Evolutionary conservation across 768 basidiomycete genomes (phyloP).

Genomic region (Panellus pusillus): DNA sequence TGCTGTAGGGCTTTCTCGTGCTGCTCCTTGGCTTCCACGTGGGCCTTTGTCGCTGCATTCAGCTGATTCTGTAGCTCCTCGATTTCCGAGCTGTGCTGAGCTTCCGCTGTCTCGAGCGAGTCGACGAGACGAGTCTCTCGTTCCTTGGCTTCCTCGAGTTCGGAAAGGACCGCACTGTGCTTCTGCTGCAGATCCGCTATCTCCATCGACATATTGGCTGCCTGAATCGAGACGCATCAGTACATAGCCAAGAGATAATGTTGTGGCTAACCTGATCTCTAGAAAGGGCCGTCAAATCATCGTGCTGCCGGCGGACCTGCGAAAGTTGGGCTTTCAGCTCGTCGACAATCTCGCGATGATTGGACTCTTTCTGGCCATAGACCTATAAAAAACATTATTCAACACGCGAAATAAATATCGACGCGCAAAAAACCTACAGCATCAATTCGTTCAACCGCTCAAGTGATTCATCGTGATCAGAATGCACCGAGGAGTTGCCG

Average conservation of each 20-base stretch:
- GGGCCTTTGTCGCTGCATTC: conserved; percentile 41
- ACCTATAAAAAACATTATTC: conserved; percentile 45
- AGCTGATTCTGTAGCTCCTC: conserved; percentile 53
- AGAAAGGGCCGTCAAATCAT: conserved; percentile 77
- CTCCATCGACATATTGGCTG: conserved; percentile 85
- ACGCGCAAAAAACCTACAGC: conserved; percentile 56
- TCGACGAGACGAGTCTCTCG: conserved; percentile 57
- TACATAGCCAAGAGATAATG: neutral
- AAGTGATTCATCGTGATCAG: conserved; percentile 69
- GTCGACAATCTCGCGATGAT: conserved; percentile 81
- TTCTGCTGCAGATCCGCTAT: conserved; percentile 71
- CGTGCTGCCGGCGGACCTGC: conserved; percentile 74
- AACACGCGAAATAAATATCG: conserved; percentile 4
- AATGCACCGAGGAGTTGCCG: conserved; percentile 34
- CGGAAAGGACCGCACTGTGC: conserved; percentile 51
- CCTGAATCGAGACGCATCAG: conserved; percentile 38
- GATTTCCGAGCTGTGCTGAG: conserved; percentile 47
- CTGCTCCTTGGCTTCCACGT: conserved; percentile 51
- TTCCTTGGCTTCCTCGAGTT: conserved; percentile 54
- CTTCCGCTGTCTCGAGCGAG: conserved; percentile 51
- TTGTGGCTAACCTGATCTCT: conserved; percentile 70
- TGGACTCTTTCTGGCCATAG: conserved; percentile 98
- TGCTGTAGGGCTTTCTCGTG: conserved; percentile 55
- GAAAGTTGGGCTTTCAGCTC: conserved; percentile 64
- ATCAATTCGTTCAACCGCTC: conserved; percentile 88